phyloP scores from a whole-genome alignment of 2,329 filamentous ascomycete genomes.

The Beauveria bassiana region DNA sequence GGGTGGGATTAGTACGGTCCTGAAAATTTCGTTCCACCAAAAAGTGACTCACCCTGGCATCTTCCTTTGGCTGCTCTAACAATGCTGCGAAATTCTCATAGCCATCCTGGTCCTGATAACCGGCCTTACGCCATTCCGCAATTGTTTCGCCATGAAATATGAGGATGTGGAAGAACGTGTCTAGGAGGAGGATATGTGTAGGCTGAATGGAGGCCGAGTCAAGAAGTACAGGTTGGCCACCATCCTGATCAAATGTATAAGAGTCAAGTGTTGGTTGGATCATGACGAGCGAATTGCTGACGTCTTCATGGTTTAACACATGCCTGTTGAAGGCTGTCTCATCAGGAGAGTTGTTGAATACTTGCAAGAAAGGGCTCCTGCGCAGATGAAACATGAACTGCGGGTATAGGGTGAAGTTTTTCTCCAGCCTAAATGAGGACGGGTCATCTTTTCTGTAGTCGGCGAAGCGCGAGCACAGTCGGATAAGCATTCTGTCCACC shows the following conservation, averaged over 20 bases:
- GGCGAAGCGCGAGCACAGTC: slow-evolving; percentile 90
- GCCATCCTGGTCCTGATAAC: slow-evolving; percentile 95
- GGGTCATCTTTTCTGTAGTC: slow-evolving; percentile 98
- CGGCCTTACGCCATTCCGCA: slow-evolving; percentile 95
- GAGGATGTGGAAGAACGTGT: slow-evolving; percentile 98
- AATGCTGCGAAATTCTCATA: slow-evolving; percentile 92
- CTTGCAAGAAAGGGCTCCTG: slow-evolving; percentile 93
- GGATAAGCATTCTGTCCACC: slow-evolving; percentile 98
- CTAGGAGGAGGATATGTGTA: slow-evolving; percentile 85
- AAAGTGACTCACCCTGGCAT: slow-evolving; percentile 66
- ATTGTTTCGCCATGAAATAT: slow-evolving; percentile 99
- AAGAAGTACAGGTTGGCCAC: slow-evolving; percentile 83
- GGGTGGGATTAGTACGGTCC: slow-evolving; percentile 19
- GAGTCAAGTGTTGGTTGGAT: slow-evolving; percentile 97
- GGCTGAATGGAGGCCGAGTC: slow-evolving; percentile 96
- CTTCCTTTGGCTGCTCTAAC: slow-evolving; percentile 90
- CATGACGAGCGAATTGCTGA: slow-evolving; percentile 95
- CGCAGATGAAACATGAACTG: slow-evolving; percentile 99
- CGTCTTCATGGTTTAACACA: slow-evolving; percentile 94
- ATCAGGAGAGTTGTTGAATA: slow-evolving; percentile 99
- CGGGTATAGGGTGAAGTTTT: slow-evolving; percentile 98
- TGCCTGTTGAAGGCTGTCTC: slow-evolving; percentile 99
- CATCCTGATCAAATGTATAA: slow-evolving; percentile 94
- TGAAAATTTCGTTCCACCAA: background rate
- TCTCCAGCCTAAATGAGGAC: slow-evolving; percentile 91